Percentiles rank a stretch among this genome's conserved stretches.
phyloP scores from a whole-genome alignment of 495 filamentous ascomycete genomes.

The Penicillium canariense region DNA sequence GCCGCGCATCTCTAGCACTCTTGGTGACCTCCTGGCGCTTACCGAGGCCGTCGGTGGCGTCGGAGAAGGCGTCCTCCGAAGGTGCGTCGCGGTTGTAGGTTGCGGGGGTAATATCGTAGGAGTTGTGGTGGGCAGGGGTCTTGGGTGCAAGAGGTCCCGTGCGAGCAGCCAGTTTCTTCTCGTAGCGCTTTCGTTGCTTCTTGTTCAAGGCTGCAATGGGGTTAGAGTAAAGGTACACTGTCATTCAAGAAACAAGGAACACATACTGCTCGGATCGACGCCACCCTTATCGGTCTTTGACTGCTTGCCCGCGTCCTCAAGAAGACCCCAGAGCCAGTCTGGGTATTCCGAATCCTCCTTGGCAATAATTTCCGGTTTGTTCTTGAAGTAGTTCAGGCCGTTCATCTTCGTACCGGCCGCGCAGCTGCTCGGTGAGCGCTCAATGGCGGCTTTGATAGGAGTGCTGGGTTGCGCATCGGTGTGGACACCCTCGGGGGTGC shows the following conservation, averaged over 20 bases:
- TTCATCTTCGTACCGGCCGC: constrained; percentile 68
- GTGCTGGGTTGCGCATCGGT: constrained; percentile 29
- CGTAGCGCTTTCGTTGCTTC: constrained; percentile 60
- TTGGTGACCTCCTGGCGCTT: constrained; percentile 47
- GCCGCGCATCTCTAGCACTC: constrained; percentile 68
- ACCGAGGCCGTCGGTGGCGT: constrained; percentile 36
- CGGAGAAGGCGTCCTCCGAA: constrained; percentile 25
- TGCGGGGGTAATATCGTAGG: constrained; percentile 71
- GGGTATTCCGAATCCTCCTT: constrained; percentile 84
- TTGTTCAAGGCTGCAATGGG: constrained; percentile 45
- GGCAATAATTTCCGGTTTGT: constrained; percentile 68
- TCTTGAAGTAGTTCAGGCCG: constrained; percentile 87
- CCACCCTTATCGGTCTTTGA: constrained; percentile 38
- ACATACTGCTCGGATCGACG: constrained; percentile 61
- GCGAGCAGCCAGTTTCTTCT: constrained; percentile 60
- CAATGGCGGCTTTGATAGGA: constrained; percentile 23
- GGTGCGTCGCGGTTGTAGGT: constrained; percentile 35
- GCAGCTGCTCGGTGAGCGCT: constrained; percentile 49
- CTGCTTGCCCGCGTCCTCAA: constrained; percentile 50
- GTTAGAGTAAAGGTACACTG: constrained; percentile 6
- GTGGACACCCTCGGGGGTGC: constrained; percentile 38
- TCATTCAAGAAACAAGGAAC: background rate
- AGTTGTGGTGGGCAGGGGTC: constrained; percentile 81
- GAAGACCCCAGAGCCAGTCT: constrained; percentile 80
- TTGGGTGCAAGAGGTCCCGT: constrained; percentile 66